Percentiles rank a stretch among this genome's conserved stretches.
These are phyloP conservation scores for Gynostemma pentaphyllum DNA, from an alignment of 306 rosid genomes.

Conservation along the genomic window DNA sequence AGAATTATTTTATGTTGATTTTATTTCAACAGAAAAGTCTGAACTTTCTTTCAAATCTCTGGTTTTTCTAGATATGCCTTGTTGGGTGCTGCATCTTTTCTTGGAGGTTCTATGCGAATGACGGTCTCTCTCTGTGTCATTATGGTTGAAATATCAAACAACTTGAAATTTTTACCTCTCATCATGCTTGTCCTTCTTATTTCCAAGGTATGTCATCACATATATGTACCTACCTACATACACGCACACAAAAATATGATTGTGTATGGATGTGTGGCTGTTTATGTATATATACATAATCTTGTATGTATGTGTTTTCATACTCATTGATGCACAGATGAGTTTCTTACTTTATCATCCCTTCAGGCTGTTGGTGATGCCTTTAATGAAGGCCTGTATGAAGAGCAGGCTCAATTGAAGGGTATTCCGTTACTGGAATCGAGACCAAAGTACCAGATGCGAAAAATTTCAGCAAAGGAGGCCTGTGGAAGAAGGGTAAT, in stretches of 20 bases:
- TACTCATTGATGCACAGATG: conserved; percentile 6
- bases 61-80: conserved; percentile 71
- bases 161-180: conserved; percentile 71
- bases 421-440: conserved; percentile 90
- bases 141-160: conserved; percentile 97
- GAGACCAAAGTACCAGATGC: conserved; percentile 90
- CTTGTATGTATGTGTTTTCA: no score
- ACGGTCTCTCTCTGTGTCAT: conserved; percentile 92
- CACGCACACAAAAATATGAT: no score
- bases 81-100: conserved; percentile 98
- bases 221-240: no score
- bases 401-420: conserved; percentile 74
- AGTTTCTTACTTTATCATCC: conserved; percentile 8
- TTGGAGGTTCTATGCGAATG: conserved; percentile 98
- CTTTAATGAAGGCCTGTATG: conserved; percentile 73
- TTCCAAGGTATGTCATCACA: conserved; percentile 55
- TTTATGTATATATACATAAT: no score
- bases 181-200: conserved; percentile 97
- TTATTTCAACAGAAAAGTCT: background rate
- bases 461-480: conserved; percentile 83
- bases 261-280: no score
- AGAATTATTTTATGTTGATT: background rate
- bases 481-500: conserved; percentile 83
- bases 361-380: conserved; percentile 82
- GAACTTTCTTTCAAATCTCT: conserved; percentile 10